phyloP scores from a whole-genome alignment of 2,329 filamentous ascomycete genomes.

The Dothideomycetidae sp. region DNA sequence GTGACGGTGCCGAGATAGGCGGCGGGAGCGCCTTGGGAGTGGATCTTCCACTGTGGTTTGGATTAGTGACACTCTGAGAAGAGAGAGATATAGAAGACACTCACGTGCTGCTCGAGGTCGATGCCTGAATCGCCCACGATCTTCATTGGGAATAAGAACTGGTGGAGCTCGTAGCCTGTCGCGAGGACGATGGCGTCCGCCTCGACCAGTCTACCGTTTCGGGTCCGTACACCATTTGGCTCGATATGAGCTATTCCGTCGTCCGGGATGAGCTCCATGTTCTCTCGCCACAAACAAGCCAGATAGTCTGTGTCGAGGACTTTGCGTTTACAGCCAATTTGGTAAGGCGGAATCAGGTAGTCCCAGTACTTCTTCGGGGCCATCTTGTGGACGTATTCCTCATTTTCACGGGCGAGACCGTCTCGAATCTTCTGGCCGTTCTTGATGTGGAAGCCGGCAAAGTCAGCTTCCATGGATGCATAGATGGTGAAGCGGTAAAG shows the following conservation, averaged over 20 bases:
- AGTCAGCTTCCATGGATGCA: constrained; percentile 31
- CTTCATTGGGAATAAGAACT: constrained; percentile 33
- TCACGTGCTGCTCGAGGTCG: constrained; percentile 23
- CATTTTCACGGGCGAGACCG: constrained; percentile 25
- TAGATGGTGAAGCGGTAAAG: constrained; percentile 31
- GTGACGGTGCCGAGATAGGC: constrained; percentile 47
- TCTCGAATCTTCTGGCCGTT: constrained; percentile 25
- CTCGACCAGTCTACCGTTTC: constrained; percentile 24
- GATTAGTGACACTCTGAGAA: not conserved
- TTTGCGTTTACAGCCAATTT: constrained; percentile 36
- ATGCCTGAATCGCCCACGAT: constrained; percentile 31
- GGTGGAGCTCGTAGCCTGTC: constrained; percentile 36
- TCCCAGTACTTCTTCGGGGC: constrained; percentile 33
- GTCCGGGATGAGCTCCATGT: constrained; percentile 28
- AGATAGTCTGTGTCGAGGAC: constrained; percentile 36
- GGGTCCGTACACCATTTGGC: constrained; percentile 26
- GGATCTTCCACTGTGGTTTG: constrained; percentile 3
- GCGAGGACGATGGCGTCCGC: constrained; percentile 37
- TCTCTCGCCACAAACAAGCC: constrained; percentile 28
- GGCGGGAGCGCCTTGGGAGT: constrained; percentile 4
- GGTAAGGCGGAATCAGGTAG: constrained; percentile 28
- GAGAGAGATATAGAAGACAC: not conserved
- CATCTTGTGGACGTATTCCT: constrained; percentile 29
- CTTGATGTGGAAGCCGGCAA: constrained; percentile 28
- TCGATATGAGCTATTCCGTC: constrained; percentile 30